Conservation (phyloP, 805 yeast genomes). For the Lipomyces yamadae region DNA sequence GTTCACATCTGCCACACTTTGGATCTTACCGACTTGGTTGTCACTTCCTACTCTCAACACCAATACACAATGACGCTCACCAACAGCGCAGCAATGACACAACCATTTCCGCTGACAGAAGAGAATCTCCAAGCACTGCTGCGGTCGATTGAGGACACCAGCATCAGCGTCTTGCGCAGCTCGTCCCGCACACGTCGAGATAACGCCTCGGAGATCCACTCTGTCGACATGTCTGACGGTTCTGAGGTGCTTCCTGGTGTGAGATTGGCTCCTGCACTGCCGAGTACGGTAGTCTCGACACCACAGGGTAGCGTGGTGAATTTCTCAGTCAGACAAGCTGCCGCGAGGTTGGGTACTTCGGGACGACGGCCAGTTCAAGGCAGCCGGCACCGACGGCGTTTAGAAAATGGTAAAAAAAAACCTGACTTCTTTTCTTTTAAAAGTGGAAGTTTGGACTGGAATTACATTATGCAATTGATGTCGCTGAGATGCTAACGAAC, state of each 20-base stretch:
- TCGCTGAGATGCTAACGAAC: constrained; percentile 2
- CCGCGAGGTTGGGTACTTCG: constrained; percentile 19
- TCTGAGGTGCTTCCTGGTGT: not conserved
- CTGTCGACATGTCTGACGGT: constrained; percentile 5
- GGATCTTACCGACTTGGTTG: too few relatives aligned
- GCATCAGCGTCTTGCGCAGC: not conserved
- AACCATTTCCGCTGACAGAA: constrained; percentile 34
- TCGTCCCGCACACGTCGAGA: not conserved
- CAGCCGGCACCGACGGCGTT: constrained; percentile 28
- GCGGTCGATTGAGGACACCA: constrained; percentile 20
- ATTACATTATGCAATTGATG: not conserved
- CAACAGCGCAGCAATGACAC: not conserved
- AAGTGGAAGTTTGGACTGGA: not conserved
- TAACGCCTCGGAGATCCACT: constrained; percentile 11
- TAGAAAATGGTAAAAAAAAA: constrained; percentile 28
- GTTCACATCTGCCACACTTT: too few relatives aligned
- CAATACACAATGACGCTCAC: not conserved
- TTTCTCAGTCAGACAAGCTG: constrained; percentile 27
- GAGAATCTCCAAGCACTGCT: constrained; percentile 33
- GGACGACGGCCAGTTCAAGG: constrained; percentile 31
- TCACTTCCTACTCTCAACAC: not conserved
- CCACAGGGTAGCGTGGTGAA: constrained; percentile 36
- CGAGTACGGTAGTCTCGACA: constrained; percentile 28
- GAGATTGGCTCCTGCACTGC: not conserved
- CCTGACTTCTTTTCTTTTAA: not conserved